Percentiles rank a stretch among this genome's conserved stretches.
Conservation (phyloP, 2,329 filamentous ascomycete species). For the Hypoxylon sp. region DNA sequence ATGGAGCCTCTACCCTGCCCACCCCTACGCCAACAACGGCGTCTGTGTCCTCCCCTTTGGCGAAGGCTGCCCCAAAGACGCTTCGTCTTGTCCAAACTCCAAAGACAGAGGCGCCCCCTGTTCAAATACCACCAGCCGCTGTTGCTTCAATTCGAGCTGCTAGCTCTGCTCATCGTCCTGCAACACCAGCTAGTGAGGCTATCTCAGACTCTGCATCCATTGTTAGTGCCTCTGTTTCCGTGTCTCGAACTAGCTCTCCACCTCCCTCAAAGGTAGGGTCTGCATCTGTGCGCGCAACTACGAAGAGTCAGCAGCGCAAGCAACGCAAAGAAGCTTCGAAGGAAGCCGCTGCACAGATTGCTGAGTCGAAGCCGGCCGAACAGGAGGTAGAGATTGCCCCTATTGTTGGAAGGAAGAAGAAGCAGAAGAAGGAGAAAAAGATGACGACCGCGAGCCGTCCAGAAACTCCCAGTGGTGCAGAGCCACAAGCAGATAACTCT, state of each 20-base stretch:
- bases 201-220: constrained; percentile 84
- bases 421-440: constrained; percentile 81
- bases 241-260: constrained; percentile 79
- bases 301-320: constrained; percentile 85
- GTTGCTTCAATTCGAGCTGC: constrained; percentile 53
- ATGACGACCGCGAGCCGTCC: constrained; percentile 54
- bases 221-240: constrained; percentile 77
- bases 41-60: constrained; percentile 67
- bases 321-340: constrained; percentile 78
- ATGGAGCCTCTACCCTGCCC: constrained; percentile 62
- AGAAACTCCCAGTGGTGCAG: constrained; percentile 53
- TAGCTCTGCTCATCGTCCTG: constrained; percentile 68
- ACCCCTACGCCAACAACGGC: constrained; percentile 62
- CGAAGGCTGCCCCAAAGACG: constrained; percentile 72
- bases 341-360: constrained; percentile 71
- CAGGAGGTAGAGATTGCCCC: constrained; percentile 74
- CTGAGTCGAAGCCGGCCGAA: constrained; percentile 66
- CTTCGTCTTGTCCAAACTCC: constrained; percentile 78
- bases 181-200: constrained; percentile 80
- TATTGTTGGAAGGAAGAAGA: constrained; percentile 85
- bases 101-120: constrained; percentile 70
- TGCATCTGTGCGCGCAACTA: constrained; percentile 77
- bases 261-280: constrained; percentile 76
- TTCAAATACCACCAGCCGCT: constrained; percentile 50
- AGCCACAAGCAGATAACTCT: constrained; percentile 52